Conservation (phyloP, 345 rosid genomes). For the Populus simonii region DNA sequence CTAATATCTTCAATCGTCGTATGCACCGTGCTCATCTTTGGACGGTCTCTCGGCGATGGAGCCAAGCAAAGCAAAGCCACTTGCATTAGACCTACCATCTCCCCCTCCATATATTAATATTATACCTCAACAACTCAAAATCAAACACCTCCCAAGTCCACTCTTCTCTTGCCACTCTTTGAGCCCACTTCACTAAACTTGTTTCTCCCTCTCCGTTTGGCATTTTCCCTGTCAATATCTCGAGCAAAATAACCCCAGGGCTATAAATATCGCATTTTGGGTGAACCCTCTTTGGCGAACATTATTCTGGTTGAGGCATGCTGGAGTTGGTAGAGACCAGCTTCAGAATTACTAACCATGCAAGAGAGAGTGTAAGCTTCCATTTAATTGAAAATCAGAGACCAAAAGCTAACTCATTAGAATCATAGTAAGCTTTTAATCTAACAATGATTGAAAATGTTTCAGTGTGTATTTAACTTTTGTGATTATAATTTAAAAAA, state of each 20-base stretch:
- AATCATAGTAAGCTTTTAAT: constrained; percentile 35
- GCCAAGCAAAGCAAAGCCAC: constrained; percentile 45
- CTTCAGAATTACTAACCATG: constrained; percentile 39
- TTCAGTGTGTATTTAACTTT: too few relatives aligned
- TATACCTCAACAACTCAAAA: constrained; percentile 33
- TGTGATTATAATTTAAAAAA: too few relatives aligned
- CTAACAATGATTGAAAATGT: constrained; percentile 34
- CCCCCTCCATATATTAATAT: constrained; percentile 32
- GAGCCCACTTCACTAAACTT: constrained; percentile 38
- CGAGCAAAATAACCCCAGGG: constrained; percentile 40
- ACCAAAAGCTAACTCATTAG: constrained; percentile 38
- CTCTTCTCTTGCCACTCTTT: constrained; percentile 24
- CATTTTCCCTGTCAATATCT: constrained; percentile 42
- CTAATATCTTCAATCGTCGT: constrained; percentile 39
- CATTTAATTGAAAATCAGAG: constrained; percentile 33
- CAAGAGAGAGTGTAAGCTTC: constrained; percentile 41
- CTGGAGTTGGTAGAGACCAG: constrained; percentile 34
- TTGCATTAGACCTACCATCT: constrained; percentile 39
- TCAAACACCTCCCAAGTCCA: constrained; percentile 41
- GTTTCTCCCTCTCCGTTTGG: constrained; percentile 36
- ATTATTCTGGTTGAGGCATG: constrained; percentile 14
- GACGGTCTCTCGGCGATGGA: constrained; percentile 37
- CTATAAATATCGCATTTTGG: constrained; percentile 41
- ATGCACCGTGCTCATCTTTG: constrained; percentile 39
- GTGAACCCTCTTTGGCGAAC: constrained; percentile 15